phyloP scores from a whole-genome alignment of 306 rosid genomes.

The Lathyrus aphaca region DNA sequence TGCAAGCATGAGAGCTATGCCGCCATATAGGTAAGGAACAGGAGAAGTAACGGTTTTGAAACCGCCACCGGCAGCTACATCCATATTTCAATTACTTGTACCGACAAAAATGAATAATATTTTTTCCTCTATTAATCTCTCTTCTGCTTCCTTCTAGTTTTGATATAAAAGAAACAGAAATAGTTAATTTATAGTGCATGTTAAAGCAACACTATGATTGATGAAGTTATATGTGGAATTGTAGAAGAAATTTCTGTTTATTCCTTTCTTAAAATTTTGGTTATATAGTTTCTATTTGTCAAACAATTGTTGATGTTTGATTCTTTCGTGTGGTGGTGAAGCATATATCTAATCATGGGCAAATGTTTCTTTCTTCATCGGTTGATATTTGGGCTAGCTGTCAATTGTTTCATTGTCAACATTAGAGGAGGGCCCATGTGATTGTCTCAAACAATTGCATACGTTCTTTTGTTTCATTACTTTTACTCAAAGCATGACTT shows the following conservation, averaged over 20 bases:
- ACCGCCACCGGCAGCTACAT: constrained; percentile 34
- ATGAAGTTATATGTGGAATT: constrained; percentile 25
- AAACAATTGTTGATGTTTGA: constrained; percentile 11
- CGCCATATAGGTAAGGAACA: constrained; percentile 62
- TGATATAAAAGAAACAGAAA: background rate
- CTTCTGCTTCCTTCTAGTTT: background rate
- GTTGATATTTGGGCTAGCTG: background rate
- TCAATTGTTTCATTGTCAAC: background rate
- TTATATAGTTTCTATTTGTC: background rate
- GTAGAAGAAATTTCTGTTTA: constrained; percentile 27
- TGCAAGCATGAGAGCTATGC: constrained; percentile 60
- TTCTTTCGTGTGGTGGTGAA: constrained; percentile 36
- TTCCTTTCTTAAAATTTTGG: constrained; percentile 37
- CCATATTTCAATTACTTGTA: constrained; percentile 32
- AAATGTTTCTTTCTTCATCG: constrained; percentile 24
- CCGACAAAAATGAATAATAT: background rate
- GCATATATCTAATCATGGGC: constrained; percentile 24
- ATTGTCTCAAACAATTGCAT: constrained; percentile 13
- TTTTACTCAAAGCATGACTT: background rate
- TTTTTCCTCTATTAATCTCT: background rate
- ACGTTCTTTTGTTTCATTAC: constrained; percentile 4
- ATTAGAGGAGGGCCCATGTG: background rate
- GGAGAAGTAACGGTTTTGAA: constrained; percentile 57
- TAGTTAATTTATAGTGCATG: constrained; percentile 17
- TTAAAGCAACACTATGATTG: background rate